Evolutionary conservation across 2,329 filamentous ascomycete genomes (phyloP), one percentile per base, ranked within the genome.

Genomic region (Pestalotiopsis sp.): DNA sequence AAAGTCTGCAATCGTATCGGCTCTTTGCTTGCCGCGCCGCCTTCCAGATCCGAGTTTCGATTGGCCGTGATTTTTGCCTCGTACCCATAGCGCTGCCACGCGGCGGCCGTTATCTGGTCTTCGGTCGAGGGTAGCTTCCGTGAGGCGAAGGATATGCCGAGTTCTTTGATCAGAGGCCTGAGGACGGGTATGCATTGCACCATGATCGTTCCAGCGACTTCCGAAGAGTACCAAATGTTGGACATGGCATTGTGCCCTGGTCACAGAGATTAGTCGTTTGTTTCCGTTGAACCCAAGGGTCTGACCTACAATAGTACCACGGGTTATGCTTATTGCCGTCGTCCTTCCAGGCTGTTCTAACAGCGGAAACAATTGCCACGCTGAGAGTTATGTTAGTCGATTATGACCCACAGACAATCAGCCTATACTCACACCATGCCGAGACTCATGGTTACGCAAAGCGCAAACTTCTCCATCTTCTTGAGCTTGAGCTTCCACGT

Each of bases 381-480:
- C 59, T 62, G 13, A 2, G 23, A 62, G 31, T 62, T 2, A 25
- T 3, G 14, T 59, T 27, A 36, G 2, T 12, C 13, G 4, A 36
- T 7, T 62, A 14, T 6, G 3, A 40, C 4, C n/a, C 7, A 9
- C 31, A 36, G 9, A 36, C 31, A 36, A 36, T 6, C 9, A 20
- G 59, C 20, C 20, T 23, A 36, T 62, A 62, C 59, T 36, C 17
- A 62, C 80, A 86, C 74, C 77, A 85, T 82, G 27, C 84, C 84
- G 38, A 86, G 74, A 68, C 84, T 86, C 83, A 87, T 84, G 0
- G 85, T 84, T 1, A 82, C 41, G 65, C 84, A 84, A 4, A 87
- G 81, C 4, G 80, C 84, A 63, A 86, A 75, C 75, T 86, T 87
- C 69, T 87, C 85, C 0, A 78, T 78, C 38, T 74, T 79, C 40